Evolutionary conservation across 2,329 filamentous ascomycete species (phyloP).

Genomic region (Fusarium chuoi): DNA sequence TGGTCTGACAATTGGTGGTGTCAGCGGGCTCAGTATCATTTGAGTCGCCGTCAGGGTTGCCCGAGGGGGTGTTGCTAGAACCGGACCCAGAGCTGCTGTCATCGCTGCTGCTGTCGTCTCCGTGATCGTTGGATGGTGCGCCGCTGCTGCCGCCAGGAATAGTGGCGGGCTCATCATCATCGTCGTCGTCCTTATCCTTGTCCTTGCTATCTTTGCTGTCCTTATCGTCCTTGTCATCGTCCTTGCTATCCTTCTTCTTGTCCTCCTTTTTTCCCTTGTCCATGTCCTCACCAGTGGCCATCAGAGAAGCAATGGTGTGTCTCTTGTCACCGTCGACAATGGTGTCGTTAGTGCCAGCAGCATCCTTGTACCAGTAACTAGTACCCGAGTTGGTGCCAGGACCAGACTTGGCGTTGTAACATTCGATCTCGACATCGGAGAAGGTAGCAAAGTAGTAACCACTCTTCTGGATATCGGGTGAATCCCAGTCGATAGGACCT

Average conservation of each 20-base stretch:
- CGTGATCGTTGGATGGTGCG: conserved; percentile 36
- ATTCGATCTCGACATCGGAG: conserved; percentile 81
- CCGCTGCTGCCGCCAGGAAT: conserved; percentile 38
- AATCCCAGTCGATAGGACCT: conserved; percentile 82
- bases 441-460: conserved; percentile 92
- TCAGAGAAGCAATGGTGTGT: conserved; percentile 81
- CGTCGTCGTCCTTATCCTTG: conserved; percentile 23
- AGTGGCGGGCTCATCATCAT: conserved; percentile 31
- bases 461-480: conserved; percentile 79
- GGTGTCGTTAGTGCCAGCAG: conserved; percentile 76
- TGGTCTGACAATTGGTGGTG: conserved; percentile 49
- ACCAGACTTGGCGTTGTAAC: conserved; percentile 72
- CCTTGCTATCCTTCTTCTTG: conserved; percentile 38
- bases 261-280: conserved; percentile 53
- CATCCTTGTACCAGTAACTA: conserved; percentile 80
- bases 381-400: conserved; percentile 76
- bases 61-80: conserved; percentile 24
- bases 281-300: conserved; percentile 84
- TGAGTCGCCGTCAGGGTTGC: conserved; percentile 29
- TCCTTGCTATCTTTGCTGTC: conserved; percentile 29
- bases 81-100: conserved; percentile 21
- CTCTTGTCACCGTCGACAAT: conserved; percentile 78
- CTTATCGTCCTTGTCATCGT: conserved; percentile 22
- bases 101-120: conserved; percentile 19
- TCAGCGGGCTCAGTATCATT: conserved; percentile 33